Base-by-base conservation (phyloP, 306 rosid genomes). In the Trifolium repens region DNA sequence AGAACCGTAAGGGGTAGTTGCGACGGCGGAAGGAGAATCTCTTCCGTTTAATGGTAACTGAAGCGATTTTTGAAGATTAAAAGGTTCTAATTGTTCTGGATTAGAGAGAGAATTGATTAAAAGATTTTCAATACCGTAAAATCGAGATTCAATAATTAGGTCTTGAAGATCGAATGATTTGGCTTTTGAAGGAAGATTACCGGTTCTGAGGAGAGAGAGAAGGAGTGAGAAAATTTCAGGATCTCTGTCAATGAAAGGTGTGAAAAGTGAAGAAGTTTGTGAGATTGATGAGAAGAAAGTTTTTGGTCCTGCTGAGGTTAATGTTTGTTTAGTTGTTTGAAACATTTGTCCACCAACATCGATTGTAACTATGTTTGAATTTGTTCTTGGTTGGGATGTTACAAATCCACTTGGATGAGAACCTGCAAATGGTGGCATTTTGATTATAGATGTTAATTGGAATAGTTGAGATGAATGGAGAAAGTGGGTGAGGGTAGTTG, bases 161-260 rank as follows among this genome's bases (percentile, higher is more conserved):
- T 96, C 99, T 44, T 92, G 89, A 12, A 96, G 69, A 22, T 92
- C 98, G 26, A 88, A 84, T 0, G 83, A 70, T 66, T 84, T 90
- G 64, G 99, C 93, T 58, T 87, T 96, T 3, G 99, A 96, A 0
- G 97, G 97, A 5, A 96, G 94, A 74, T 87, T 89, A 35, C 99
- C 97, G 0, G 96, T 96, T 9, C 99, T 37, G 76, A 96, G 98
- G 71, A 96, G 96, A 5, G 98, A 96, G 77, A 96, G 97, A 17
- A 96, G 75, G 47, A 90, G 71, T 0, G 98, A 88, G 82, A 96
- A 96, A 34, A 92, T 43, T 57, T 92, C 97, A 0, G 99, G 99
- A 87, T 96, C 98, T 8, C 99, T 85, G 68, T 96, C 98, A 16
- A 96, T 22, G 61, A 96, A 96, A 0, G 93, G 82, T 0, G 79